Base-by-base conservation (phyloP, 1,284 basidiomycete species). In the Ceratorhiza oryzae-sativae region DNA sequence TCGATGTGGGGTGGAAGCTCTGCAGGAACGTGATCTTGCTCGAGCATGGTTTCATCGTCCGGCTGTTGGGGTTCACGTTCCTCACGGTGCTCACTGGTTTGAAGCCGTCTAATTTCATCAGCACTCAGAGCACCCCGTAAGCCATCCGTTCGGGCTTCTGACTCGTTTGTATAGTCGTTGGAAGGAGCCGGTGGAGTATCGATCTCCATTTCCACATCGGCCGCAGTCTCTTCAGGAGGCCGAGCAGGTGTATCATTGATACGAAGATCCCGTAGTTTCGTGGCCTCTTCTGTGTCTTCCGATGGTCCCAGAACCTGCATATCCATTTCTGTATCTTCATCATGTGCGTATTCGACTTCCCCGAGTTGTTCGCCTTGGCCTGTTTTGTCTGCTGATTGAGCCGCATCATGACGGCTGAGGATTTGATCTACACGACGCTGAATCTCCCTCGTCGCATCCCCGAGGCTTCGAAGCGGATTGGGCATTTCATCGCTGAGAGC, bases 221-320 rank as follows among this genome's bases (percentile, higher is more conserved):
- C 49, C 18, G 32, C 18, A 75, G 72, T 80, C 20, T 79, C 78
- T 1, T 80, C 68, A 12, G 77, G 71, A 45, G 77, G 77, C 12
- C 79, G 78, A 23, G 75, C 72, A 59, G 18, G 77, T 45, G 79
- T 78, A 20, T 84, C 83, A 51, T 90, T 88, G 74, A 97, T 84
- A 55, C 87, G 90, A 34, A 97, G 86, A 60, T 95, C 90, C 74
- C 90, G 87, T 60, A 98, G 84, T 77, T 91, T 93, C 41, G 92
- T 90, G 41, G 88, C 87, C 78, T 95, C 89, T 76, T 96, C 93
- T 56, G 92, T 89, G 12, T 87, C 87, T 25, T 67, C 46, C 0
- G 95, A 92, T 0, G 93, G 89, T 4, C 95, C 97, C 12, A 98
- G 86, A 0, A 95, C 95, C 80, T 98, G 95, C 86, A 93, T 90